These are phyloP conservation scores for Arabidopsis lyrata DNA, from an alignment of 441 rosid species.

Conservation along the genomic window DNA sequence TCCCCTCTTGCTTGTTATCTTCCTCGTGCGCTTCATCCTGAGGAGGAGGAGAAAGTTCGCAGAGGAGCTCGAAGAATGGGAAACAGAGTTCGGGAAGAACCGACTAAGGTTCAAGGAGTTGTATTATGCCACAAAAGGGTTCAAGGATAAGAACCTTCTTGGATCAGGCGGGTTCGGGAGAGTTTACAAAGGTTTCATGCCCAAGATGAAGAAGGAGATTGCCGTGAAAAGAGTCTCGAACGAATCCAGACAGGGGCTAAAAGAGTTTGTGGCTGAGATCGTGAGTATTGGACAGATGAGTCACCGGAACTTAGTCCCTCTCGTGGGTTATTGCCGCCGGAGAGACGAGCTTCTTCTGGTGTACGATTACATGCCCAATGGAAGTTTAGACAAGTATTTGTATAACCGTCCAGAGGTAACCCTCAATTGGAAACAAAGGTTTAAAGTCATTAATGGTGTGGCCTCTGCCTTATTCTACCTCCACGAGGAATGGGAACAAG, in stretches of 20 bases:
- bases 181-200: conserved; percentile 71
- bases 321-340: conserved; percentile 79
- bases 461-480: no score
- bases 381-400: no score
- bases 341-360: no score
- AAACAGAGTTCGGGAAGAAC: conserved; percentile 66
- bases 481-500: no score
- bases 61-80: conserved; percentile 74
- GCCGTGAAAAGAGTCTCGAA: conserved; percentile 80
- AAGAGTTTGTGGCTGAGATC: conserved; percentile 75
- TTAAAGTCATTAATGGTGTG: no score
- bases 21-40: neutral
- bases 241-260: conserved; percentile 74
- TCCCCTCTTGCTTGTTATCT: neutral
- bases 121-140: conserved; percentile 63
- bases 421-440: no score
- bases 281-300: conserved; percentile 73
- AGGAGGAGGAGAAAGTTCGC: conserved; percentile 43
- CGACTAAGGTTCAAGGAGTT: conserved; percentile 61
- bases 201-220: conserved; percentile 50
- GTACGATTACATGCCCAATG: no score
- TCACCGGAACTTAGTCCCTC: conserved; percentile 70
- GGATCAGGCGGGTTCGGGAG: conserved; percentile 78
- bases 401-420: no score
- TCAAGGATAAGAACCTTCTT: conserved; percentile 58